These are phyloP conservation scores for Macrophomina pseudophaseolina DNA, from an alignment of 2,329 filamentous ascomycete genomes.

Conservation along the genomic window DNA sequence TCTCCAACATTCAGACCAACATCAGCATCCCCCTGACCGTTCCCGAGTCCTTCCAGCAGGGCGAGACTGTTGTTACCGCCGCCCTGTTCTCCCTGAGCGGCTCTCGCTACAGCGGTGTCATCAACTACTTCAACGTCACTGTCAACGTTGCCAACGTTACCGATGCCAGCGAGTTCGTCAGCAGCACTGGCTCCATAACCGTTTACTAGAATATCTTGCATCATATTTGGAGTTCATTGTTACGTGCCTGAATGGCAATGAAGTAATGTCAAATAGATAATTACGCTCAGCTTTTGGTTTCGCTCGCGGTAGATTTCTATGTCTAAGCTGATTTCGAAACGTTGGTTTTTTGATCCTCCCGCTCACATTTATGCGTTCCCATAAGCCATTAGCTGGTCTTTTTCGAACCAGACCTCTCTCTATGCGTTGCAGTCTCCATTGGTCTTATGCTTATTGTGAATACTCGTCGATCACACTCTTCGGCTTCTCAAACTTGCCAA, in stretches of 20 bases:
- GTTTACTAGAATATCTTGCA: not conserved
- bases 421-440: too few relatives aligned
- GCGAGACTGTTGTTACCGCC: conserved; percentile 32
- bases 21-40: conserved; percentile 33
- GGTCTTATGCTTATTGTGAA: conserved; percentile 14
- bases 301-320: too few relatives aligned
- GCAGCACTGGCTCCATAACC: not conserved
- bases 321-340: not conserved
- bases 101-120: not conserved
- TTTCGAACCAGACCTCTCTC: too few relatives aligned
- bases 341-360: not conserved
- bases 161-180: not conserved
- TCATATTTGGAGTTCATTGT: not conserved
- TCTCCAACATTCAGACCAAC: conserved; percentile 33
- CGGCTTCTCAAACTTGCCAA: conserved; percentile 58
- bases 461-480: conserved; percentile 61
- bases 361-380: not conserved
- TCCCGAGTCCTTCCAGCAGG: conserved; percentile 30
- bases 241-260: not conserved
- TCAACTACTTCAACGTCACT: conserved; percentile 34
- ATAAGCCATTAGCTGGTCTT: not conserved
- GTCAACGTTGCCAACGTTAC: conserved; percentile 33
- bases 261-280: conserved; percentile 9
- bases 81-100: conserved; percentile 32
- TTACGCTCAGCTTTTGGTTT: not conserved